Evolutionary conservation across 2,329 filamentous ascomycete species (phyloP).

Genomic region (Camillea tinctor): DNA sequence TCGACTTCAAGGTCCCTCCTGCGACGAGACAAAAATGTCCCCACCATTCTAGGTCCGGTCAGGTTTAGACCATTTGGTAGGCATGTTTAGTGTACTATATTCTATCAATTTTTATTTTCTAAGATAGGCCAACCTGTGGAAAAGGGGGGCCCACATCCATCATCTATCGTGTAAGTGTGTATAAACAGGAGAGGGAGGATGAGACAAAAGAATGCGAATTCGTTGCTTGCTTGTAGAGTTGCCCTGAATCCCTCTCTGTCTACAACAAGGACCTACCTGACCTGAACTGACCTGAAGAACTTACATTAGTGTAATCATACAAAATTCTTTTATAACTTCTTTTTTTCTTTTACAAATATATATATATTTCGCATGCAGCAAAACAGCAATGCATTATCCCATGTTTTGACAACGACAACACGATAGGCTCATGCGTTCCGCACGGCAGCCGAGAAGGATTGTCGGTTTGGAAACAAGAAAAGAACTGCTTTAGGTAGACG

Average conservation of each 20-base stretch:
- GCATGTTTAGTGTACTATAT: constrained; percentile 3
- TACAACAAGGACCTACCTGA: too few relatives aligned
- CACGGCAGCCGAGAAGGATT: background rate
- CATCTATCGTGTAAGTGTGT: too few relatives aligned
- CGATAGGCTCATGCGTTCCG: background rate
- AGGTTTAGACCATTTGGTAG: constrained; percentile 4
- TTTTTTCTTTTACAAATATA: too few relatives aligned
- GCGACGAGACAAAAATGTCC: constrained; percentile 21
- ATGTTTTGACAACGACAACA: too few relatives aligned
- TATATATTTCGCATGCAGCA: background rate
- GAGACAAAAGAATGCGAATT: constrained; percentile 19
- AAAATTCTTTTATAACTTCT: too few relatives aligned
- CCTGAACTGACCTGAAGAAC: too few relatives aligned
- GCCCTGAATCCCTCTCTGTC: too few relatives aligned
- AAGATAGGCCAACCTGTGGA: too few relatives aligned
- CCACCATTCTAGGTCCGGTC: constrained; percentile 13
- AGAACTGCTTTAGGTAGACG: background rate
- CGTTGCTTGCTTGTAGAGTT: constrained; percentile 13
- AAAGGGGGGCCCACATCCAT: constrained; percentile 17
- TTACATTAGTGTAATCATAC: too few relatives aligned
- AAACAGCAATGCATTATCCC: too few relatives aligned
- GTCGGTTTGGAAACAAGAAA: background rate
- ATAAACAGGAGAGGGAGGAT: too few relatives aligned
- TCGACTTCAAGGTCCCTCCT: constrained; percentile 20
- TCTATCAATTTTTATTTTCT: too few relatives aligned